These are phyloP conservation scores for Ceratobasidium sp. DNA, from an alignment of 1,284 basidiomycete genomes.

Conservation along the genomic window DNA sequence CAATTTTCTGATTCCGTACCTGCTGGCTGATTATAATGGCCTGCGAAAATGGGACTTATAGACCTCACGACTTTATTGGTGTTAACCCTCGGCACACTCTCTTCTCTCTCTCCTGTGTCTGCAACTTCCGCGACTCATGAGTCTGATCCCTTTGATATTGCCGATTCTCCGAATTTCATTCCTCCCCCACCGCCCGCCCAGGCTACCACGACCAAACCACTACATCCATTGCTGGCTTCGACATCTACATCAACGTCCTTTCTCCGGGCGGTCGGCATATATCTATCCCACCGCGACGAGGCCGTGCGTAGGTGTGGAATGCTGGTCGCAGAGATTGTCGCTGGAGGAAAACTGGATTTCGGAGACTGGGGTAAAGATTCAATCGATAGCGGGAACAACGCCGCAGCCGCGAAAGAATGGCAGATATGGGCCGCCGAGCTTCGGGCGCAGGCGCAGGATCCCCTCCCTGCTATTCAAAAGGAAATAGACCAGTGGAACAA, in stretches of 20 bases:
- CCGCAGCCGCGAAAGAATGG: not conserved
- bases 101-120: conserved; percentile 1
- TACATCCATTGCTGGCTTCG: conserved; percentile 60
- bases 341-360: conserved; percentile 82
- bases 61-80: conserved; percentile 31
- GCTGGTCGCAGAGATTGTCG: conserved; percentile 89
- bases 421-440: conserved; percentile 11
- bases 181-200: conserved; percentile 59
- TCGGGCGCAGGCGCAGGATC: not conserved
- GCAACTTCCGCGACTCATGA: not conserved
- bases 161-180: conserved; percentile 75
- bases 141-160: conserved; percentile 75
- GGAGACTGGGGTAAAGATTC: conserved; percentile 81
- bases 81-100: conserved; percentile 14
- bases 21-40: not conserved
- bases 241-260: conserved; percentile 68
- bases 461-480: conserved; percentile 3
- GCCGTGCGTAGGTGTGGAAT: conserved; percentile 91
- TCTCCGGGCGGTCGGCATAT: conserved; percentile 79
- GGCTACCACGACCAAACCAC: conserved; percentile 38
- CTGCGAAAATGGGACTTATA: too few relatives aligned
- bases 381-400: not conserved
- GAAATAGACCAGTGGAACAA: conserved; percentile 30
- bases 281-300: conserved; percentile 83
- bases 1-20: not conserved